phyloP scores from a whole-genome alignment of 2,329 filamentous ascomycete genomes.

The Aureobasidium sp. region DNA sequence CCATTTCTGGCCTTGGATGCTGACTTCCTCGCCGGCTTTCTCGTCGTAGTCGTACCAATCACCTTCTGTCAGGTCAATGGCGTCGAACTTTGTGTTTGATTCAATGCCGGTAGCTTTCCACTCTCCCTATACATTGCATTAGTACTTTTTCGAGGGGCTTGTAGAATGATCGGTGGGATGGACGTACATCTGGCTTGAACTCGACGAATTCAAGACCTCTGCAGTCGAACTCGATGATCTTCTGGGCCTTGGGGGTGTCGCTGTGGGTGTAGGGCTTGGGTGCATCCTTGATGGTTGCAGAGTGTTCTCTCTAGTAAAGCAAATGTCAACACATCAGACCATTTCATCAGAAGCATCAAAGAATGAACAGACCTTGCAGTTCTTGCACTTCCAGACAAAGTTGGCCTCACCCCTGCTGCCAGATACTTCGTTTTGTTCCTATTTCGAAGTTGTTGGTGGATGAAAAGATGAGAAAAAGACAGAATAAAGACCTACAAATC shows the following conservation, averaged over 20 bases:
- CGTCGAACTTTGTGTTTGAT: constrained; percentile 70
- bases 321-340: not conserved
- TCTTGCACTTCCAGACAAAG: constrained; percentile 99
- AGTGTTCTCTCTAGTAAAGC: constrained; percentile 61
- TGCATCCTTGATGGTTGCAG: constrained; percentile 69
- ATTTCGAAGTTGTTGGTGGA: not conserved
- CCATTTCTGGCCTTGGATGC: constrained; percentile 65
- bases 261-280: constrained; percentile 63
- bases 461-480: not conserved
- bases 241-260: constrained; percentile 58
- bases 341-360: too few relatives aligned
- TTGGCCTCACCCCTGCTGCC: constrained; percentile 93
- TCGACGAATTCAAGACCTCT: constrained; percentile 85
- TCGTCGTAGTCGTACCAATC: constrained; percentile 86
- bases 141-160: not conserved
- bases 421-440: constrained; percentile 87
- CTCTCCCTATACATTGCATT: constrained; percentile 54
- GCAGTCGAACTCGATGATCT: constrained; percentile 86
- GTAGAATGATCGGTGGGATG: not conserved
- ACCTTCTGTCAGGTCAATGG: constrained; percentile 74
- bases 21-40: constrained; percentile 16
- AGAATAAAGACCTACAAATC: constrained; percentile 60
- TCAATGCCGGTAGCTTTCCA: constrained; percentile 81
- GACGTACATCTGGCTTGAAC: constrained; percentile 75
- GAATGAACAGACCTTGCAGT: constrained; percentile 66